A percentile compares a stretch with the other conserved stretches of the same genome.
Conservation (phyloP, 2,329 filamentous ascomycete species). For the Nigrograna mackinnonii region DNA sequence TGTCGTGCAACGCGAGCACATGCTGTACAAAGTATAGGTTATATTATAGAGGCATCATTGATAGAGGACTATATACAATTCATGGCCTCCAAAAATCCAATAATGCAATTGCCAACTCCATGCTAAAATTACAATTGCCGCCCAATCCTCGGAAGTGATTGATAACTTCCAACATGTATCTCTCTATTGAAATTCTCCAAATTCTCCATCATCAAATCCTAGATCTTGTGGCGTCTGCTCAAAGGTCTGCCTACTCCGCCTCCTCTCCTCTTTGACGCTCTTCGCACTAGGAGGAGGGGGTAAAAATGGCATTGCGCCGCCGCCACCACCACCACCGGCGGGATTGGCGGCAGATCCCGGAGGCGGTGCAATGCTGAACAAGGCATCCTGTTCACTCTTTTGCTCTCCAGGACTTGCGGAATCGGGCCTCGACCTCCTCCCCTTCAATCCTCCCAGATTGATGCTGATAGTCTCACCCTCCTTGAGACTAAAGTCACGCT, state of each 20-base stretch:
- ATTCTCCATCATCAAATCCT: slow-evolving; percentile 86
- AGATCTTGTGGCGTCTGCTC: slow-evolving; percentile 60
- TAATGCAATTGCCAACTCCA: slow-evolving; percentile 1
- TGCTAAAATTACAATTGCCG: background rate
- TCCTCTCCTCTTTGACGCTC: slow-evolving; percentile 65
- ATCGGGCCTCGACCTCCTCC: slow-evolving; percentile 46
- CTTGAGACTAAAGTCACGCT: slow-evolving; percentile 82
- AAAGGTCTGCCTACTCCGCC: slow-evolving; percentile 53
- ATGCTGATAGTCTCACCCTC: slow-evolving; percentile 89
- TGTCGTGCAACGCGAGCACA: no score
- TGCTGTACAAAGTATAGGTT: no score
- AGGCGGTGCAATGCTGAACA: slow-evolving; percentile 78
- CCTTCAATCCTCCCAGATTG: slow-evolving; percentile 65
- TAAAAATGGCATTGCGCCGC: slow-evolving; percentile 49
- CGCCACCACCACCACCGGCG: slow-evolving; percentile 12
- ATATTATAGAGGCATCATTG: no score
- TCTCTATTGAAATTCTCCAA: slow-evolving; percentile 76
- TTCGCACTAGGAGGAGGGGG: slow-evolving; percentile 69
- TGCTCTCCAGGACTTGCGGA: slow-evolving; percentile 41
- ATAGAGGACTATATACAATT: no score
- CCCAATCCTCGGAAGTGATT: no score
- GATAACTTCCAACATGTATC: background rate
- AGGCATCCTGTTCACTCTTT: slow-evolving; percentile 47
- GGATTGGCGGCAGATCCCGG: slow-evolving; percentile 41
- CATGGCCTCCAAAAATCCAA: background rate